Evolutionary conservation across 129 eudicot species (phyloP), one percentile per base, ranked within the genome.

Genomic region (Escallonia rubra): DNA sequence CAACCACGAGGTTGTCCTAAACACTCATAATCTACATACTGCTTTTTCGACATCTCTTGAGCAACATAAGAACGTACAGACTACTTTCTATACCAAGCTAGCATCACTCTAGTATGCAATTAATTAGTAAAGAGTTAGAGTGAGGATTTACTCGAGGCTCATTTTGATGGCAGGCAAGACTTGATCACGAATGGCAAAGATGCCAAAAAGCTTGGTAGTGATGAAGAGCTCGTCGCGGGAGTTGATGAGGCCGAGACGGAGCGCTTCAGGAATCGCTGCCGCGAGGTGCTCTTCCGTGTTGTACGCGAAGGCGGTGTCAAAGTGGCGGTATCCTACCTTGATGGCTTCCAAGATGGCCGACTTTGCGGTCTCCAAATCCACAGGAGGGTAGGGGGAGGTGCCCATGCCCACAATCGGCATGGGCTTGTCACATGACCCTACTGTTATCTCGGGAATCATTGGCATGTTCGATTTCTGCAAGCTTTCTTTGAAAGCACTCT

Each of bases 121-220:
- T 12, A 15, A 14, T 7, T 8, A 4, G 13, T 4, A 14, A 7
- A 42, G 38, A 43, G 1, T 23, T 9, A 57, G 40, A 43, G 41
- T 14, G 63, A 61, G 16, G 41, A 67, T 67, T 5, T 61, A 87
- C 87, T 59, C 40, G 75, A 87, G 87, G 71, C 90, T 83, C 42
- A 69, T 67, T 14, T 81, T 79, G n/a, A 86, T 58, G 67, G 95
- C 87, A 14, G 87, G 85, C 14, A 87, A 66, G 2, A 87, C 73
- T 59, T 74, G 77, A 45, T 82, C 75, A 10, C 63, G 45, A 12
- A 74, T 63, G 14, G 79, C 72, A 16, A 67, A 73, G 71, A 60
- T 64, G 48, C 81, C 64, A 83, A 81, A 74, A 41, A 82, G 65
- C 67, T 78, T 82, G 63, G 87, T 74, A 0, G 87, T 82, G 41